phyloP scores from a whole-genome alignment of 2,329 filamentous ascomycete species.

The Colletotrichum horii region DNA sequence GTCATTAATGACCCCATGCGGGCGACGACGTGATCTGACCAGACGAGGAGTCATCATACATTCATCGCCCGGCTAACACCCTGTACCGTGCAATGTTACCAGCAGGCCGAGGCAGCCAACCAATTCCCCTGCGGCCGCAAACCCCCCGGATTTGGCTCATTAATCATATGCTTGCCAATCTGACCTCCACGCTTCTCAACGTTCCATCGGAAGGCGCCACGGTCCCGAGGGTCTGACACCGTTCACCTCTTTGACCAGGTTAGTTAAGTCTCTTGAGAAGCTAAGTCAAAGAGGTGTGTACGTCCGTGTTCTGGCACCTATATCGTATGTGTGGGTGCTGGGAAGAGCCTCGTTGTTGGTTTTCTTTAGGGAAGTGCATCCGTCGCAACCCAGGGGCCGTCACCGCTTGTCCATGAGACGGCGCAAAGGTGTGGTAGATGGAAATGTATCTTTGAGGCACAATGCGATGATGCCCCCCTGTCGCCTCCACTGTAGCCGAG shows the following conservation, averaged over 20 bases:
- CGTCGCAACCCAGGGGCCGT: neutral
- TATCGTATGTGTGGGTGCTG: neutral
- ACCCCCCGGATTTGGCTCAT: conserved; percentile 2
- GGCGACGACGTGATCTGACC: conserved; percentile 13
- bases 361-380: neutral
- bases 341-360: neutral
- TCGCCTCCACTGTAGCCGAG: neutral
- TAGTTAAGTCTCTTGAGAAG: neutral
- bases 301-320: neutral
- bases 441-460: neutral
- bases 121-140: neutral
- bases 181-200: conserved; percentile 13
- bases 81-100: conserved; percentile 4
- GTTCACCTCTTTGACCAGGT: neutral
- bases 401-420: conserved; percentile 2
- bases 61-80: conserved; percentile 13
- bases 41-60: conserved; percentile 4
- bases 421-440: neutral
- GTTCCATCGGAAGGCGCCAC: conserved; percentile 14
- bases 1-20: conserved; percentile 16
- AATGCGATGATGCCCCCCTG: neutral
- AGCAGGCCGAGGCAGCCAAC: conserved; percentile 16
- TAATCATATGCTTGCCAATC: neutral
- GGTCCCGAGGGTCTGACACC: conserved; percentile 16
- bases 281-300: neutral